Evolutionary conservation across 768 basidiomycete species (phyloP), one percentile per base, ranked within the genome.

Genomic region (Tylopilus vinaceipallidus): DNA sequence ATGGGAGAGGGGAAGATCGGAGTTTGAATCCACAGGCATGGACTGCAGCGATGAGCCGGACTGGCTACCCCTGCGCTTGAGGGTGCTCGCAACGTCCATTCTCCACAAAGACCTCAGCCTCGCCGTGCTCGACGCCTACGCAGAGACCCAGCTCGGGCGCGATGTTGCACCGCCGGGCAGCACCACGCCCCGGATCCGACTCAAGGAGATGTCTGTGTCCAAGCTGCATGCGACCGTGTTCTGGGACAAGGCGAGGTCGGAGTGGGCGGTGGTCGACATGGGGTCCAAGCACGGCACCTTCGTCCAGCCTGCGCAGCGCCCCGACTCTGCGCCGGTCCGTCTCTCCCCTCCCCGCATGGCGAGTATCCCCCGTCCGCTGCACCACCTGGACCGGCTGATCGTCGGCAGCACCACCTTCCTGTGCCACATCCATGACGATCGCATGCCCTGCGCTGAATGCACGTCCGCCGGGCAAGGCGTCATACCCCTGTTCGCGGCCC

Each of bases 211-310:
- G 83, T 78, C 80, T 53, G 88, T 91, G 11, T 90, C 87, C 3
- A 92, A 91, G 67, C 55, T 86, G 45, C 91, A 93, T 60, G 84
- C 88, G 9, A 87, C 83, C 3, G 71, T 79, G 2, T 92, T 80
- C 61, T 90, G 83, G 84, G 83, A 90, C 62, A 69, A 71, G 29
- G 64, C 66, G 24, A 73, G 78, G 47, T 63, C 68, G 13, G 77
- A 80, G 49, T 92, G 89, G 89, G 76, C 79, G 3, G 70, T 88
- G 26, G 88, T 91, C 10, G 91, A 93, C 63, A 88, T 88, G 83
- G 91, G 88, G 10, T 88, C 86, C 45, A 86, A 83, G 65, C 91
- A 93, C 55, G 91, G 91, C 4, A 91, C 90, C 1, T 91, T 83
- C 63, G 47, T 88, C n/a, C 58, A 63, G 17, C 47, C 53, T 24